Conservation (phyloP, 495 filamentous ascomycete genomes). For the Astrocystis sublimbata region DNA sequence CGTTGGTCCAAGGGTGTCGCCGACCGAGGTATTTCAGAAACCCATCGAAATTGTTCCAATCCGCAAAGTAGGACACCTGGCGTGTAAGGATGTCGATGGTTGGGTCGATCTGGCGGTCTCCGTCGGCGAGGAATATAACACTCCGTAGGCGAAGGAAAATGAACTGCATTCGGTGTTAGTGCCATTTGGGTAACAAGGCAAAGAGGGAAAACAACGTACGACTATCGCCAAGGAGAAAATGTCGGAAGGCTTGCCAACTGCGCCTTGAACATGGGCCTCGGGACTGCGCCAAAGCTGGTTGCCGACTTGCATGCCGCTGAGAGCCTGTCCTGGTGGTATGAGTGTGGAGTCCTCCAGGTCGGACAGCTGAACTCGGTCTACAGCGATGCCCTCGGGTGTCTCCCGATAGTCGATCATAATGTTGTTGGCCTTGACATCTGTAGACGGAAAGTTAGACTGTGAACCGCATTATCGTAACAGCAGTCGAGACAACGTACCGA, state of each 20-base stretch:
- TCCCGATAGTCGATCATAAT: slow-evolving; percentile 40
- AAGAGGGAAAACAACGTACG: slow-evolving; percentile 31
- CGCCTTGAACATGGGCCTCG: slow-evolving; percentile 35
- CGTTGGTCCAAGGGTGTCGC: slow-evolving; percentile 39
- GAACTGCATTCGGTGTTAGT: slow-evolving; percentile 27
- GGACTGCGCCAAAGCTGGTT: slow-evolving; percentile 45
- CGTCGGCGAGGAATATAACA: slow-evolving; percentile 46
- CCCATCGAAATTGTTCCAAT: slow-evolving; percentile 39
- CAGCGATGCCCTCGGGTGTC: slow-evolving; percentile 30
- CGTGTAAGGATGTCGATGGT: slow-evolving; percentile 45
- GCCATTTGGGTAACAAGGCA: background rate
- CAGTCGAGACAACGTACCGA: slow-evolving; percentile 11
- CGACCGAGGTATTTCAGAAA: slow-evolving; percentile 39
- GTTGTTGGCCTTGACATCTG: slow-evolving; percentile 44
- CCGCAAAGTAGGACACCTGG: slow-evolving; percentile 53
- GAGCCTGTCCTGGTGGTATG: slow-evolving; percentile 37
- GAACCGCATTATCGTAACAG: slow-evolving; percentile 11
- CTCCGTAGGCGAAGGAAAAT: slow-evolving; percentile 41
- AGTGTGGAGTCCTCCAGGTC: slow-evolving; percentile 50
- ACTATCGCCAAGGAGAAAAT: slow-evolving; percentile 40
- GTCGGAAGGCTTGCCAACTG: slow-evolving; percentile 37
- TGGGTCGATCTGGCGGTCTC: slow-evolving; percentile 46
- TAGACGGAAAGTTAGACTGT: background rate
- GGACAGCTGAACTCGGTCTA: slow-evolving; percentile 42
- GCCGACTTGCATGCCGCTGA: slow-evolving; percentile 34